These are phyloP conservation scores for Candida verbasci DNA, from an alignment of 805 yeast genomes.

Conservation along the genomic window DNA sequence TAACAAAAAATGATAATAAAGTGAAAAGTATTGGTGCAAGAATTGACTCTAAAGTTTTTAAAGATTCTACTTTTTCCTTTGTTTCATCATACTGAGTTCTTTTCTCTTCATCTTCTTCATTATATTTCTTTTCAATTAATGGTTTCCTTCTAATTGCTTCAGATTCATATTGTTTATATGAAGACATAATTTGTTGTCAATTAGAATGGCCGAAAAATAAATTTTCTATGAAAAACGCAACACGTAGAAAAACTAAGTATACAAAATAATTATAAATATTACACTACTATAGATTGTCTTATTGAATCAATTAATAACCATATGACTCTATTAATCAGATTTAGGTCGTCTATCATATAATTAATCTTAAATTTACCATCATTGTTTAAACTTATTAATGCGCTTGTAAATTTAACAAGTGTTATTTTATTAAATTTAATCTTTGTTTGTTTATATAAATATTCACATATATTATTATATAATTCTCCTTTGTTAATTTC, in stretches of 20 bases:
- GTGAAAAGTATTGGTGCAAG: slow-evolving; percentile 66
- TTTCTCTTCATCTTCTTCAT: slow-evolving; percentile 12
- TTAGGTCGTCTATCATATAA: slow-evolving; percentile 5
- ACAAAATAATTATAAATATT: background rate
- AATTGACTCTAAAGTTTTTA: slow-evolving; percentile 31
- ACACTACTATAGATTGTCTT: slow-evolving; percentile 4
- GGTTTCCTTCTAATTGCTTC: slow-evolving; percentile 5
- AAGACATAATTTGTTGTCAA: slow-evolving; percentile 18
- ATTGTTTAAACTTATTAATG: slow-evolving; percentile 14
- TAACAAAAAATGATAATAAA: slow-evolving; percentile 56
- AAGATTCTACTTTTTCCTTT: slow-evolving; percentile 24
- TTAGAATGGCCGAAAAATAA: background rate
- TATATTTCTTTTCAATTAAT: slow-evolving; percentile 7
- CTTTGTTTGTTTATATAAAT: slow-evolving; percentile 17
- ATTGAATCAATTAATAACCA: slow-evolving; percentile 11
- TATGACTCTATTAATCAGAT: background rate
- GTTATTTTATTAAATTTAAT: slow-evolving; percentile 17
- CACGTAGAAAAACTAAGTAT: too few species aligned
- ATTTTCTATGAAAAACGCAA: too few species aligned
- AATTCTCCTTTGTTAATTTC: slow-evolving; percentile 8
- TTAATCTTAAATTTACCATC: slow-evolving; percentile 21
- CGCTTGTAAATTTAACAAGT: slow-evolving; percentile 16
- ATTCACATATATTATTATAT: slow-evolving; percentile 14
- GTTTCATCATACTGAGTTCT: slow-evolving; percentile 21
- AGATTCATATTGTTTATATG: slow-evolving; percentile 15